Evolutionary conservation across 257 asterid genomes (phyloP), one percentile per base, ranked within the genome.

Genomic region (Fraxinus pennsylvanica): DNA sequence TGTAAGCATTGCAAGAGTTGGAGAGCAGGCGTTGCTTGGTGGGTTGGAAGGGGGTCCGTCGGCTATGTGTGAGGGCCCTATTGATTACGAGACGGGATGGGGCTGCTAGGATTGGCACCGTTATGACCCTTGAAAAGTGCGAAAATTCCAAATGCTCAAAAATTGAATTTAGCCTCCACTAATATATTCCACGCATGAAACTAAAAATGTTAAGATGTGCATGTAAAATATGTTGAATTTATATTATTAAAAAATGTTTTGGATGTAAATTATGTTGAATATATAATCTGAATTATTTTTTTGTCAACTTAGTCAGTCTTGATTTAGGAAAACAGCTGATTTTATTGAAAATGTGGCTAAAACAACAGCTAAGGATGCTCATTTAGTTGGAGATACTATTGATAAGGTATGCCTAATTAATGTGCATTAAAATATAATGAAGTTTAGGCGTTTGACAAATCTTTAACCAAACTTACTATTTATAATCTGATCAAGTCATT

Each of bases 281-380:
- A n/a, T 21, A 21, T 22, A 17, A 29, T 9, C 3, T 9, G 6
- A 14, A 50, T 3, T 4, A 15, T 14, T 13, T 50, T 15, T 50
- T n/a, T 17, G 4, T 50, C 59, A 50, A 50, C 59, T 17, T 15
- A 50, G 21, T 14, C 13, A 3, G 2, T 45, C 17, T 45, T 7
- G 54, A 45, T 63, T 88, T 13, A 87, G 71, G 88, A 84, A 75
- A 71, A 71, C 79, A 71, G 84, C 86, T 76, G 83, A 78, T 15
- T 10, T 68, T 1, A 82, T 90, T 54, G 96, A 89, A 84, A 83
- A 86, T 30, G 80, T 81, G 81, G 97, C 97, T 39, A 88, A 89
- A 43, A 43, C 76, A 59, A 79, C 90, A 1, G 88, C 82, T 36
- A 75, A 78, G 72, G 90, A 91, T 75, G 92, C 94, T 79, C 89